phyloP scores from a whole-genome alignment of 306 rosid genomes.

The Prunus mira region DNA sequence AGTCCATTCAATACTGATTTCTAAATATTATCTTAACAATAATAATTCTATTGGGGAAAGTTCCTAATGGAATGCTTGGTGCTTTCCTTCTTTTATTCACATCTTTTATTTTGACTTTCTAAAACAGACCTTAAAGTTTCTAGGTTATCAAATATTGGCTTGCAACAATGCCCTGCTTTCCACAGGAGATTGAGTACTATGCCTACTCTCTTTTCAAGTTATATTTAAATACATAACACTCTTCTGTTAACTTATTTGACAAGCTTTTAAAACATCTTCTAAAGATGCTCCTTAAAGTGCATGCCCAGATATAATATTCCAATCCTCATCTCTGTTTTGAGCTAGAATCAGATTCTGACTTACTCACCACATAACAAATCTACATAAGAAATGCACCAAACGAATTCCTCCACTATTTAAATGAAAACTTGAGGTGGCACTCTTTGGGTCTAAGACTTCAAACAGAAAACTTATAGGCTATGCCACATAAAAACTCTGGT shows the following conservation, averaged over 20 bases:
- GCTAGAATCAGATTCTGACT: background rate
- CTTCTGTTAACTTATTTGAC: background rate
- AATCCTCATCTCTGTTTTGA: background rate
- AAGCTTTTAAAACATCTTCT: background rate
- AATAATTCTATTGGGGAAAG: background rate
- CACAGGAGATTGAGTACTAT: background rate
- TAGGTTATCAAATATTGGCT: background rate
- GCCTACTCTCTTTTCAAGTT: background rate
- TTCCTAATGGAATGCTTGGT: background rate
- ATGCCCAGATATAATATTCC: background rate
- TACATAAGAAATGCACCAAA: background rate
- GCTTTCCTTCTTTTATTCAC: background rate
- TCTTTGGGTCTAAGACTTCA: background rate
- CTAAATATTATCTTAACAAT: background rate
- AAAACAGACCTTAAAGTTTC: constrained; percentile 1
- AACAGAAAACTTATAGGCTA: background rate
- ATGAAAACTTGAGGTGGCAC: background rate
- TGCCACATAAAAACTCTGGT: background rate
- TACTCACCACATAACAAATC: background rate
- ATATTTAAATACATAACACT: background rate
- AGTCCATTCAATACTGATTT: background rate
- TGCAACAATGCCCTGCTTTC: background rate
- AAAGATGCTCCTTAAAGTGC: background rate
- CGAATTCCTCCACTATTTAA: background rate
- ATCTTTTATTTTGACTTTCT: background rate